Percentiles rank a stretch among this genome's conserved stretches.
These are phyloP conservation scores for Chlamydomonas sp. DNA, from an alignment of 139 green algal genomes.

Conservation along the genomic window DNA sequence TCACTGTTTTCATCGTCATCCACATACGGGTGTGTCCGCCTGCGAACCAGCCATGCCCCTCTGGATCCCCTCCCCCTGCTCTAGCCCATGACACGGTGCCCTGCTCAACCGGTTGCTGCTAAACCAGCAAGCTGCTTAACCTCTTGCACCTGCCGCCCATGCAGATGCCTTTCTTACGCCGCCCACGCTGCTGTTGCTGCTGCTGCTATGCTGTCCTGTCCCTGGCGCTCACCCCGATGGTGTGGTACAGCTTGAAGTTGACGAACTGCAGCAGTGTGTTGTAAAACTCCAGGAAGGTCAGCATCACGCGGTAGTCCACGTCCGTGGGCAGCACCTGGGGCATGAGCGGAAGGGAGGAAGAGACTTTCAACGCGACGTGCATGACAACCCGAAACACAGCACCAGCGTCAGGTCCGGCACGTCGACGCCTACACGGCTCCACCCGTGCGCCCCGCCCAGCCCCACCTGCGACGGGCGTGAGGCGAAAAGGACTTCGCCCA, in stretches of 20 bases:
- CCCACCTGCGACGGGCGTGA: neutral
- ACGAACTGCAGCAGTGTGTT: constrained; percentile 92
- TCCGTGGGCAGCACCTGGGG: constrained; percentile 88
- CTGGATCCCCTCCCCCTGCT: too few species aligned
- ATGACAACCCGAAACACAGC: neutral
- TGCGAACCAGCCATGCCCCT: neutral
- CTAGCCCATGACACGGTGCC: too few species aligned
- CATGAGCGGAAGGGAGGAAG: constrained; percentile 4
- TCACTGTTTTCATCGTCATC: constrained; percentile 23
- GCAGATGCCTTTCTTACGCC: too few species aligned
- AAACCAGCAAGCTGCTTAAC: too few species aligned
- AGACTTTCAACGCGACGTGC: neutral
- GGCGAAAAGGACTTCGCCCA: too few species aligned
- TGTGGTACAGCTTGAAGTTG: constrained; percentile 98
- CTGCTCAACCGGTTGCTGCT: too few species aligned
- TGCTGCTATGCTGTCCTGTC: neutral
- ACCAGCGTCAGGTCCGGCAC: too few species aligned
- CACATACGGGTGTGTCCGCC: neutral
- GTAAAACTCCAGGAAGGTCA: constrained; percentile 99
- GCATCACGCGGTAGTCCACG: constrained; percentile 98
- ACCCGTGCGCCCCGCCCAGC: too few species aligned
- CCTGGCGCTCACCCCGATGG: constrained; percentile 65
- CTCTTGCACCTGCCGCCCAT: too few species aligned
- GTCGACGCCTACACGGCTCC: neutral
- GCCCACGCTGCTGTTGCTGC: too few species aligned